Evolutionary conservation across 306 rosid species (phyloP), one percentile per base, ranked within the genome.

Genomic region (Malus sieversii): DNA sequence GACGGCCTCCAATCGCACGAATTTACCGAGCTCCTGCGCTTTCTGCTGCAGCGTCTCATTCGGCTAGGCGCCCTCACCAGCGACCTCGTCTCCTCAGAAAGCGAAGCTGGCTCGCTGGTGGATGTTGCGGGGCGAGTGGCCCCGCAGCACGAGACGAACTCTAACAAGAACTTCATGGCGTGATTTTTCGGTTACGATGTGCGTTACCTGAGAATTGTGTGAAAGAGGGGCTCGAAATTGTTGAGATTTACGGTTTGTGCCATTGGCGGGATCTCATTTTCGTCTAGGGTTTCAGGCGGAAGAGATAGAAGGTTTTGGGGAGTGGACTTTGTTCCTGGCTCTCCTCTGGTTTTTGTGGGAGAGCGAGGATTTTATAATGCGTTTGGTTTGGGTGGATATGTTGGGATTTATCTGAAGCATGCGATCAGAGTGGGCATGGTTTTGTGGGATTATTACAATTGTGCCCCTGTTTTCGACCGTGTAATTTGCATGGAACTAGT

Each of bases 1-100:
- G 91, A 83, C 27, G 97, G 97, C 83, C 62, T 87, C 97, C 97
- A 91, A 5, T 86, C 87, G 1, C 29, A 6, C 3, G 67, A 48
- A 23, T 63, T 46, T 6, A 29, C 44, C 2, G 51, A 60, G 1
- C 52, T 55, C 8, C 75, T 60, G 27, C 66, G 68, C 73, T 69
- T 82, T 45, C 42, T 61, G 1, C 87, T 70, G 23, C 22, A 46
- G 11, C 19, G 79, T 57, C n/a, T 25, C 23, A 27, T 45, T 29
- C 8, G 46, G 1, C 20, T 11, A 13, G 19, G 6, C 42, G 45
- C 20, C 11, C 15, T 3, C 0, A 75, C 89, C 2, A 87, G 80
- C 66, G 79, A 81, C 23, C 77, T 75, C 3, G 75, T 83, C 15
- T 84, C 87, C 13, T 80, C 87, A 10, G 32, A 46, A 16, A 27